Evolutionary conservation across 768 basidiomycete species (phyloP).

Genomic region (Pleurotus cornucopiae): DNA sequence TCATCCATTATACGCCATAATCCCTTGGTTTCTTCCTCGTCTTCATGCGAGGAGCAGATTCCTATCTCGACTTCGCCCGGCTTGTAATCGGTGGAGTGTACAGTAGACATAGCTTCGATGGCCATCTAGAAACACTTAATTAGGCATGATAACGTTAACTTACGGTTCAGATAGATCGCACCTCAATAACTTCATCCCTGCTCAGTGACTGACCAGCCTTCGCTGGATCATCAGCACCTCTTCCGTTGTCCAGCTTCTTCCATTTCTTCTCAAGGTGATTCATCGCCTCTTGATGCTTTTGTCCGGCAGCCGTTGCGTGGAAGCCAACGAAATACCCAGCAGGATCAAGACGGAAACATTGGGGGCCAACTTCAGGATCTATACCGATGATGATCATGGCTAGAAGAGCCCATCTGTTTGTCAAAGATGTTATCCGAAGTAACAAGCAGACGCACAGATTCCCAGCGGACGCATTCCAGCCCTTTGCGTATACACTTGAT

Average conservation of each 20-base stretch:
- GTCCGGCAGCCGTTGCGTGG: conserved; percentile 93
- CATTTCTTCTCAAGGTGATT: conserved; percentile 98
- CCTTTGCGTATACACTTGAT: conserved; percentile 97
- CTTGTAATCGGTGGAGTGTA: conserved; percentile 96
- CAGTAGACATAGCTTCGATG: conserved; percentile 90
- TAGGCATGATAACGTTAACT: conserved; percentile 5
- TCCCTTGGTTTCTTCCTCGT: conserved; percentile 74
- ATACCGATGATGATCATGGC: conserved; percentile 96
- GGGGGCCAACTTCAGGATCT: conserved; percentile 90
- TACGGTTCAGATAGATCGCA: conserved; percentile 27
- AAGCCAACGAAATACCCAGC: conserved; percentile 99
- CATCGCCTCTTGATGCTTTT: conserved; percentile 98
- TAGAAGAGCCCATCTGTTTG: conserved; percentile 22
- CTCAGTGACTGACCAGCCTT: conserved; percentile 71
- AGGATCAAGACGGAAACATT: conserved; percentile 96
- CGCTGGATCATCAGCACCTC: conserved; percentile 74
- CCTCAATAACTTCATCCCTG: conserved; percentile 86
- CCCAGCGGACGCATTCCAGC: conserved; percentile 97
- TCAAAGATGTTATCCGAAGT: not conserved
- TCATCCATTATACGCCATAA: conserved; percentile 78
- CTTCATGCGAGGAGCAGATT: conserved; percentile 73
- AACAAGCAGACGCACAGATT: conserved; percentile 59
- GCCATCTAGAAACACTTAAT: conserved; percentile 60
- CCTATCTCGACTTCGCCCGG: conserved; percentile 94
- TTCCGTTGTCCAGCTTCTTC: conserved; percentile 86